Percentiles rank a stretch among this genome's conserved stretches.
Conservation (phyloP, 179 eudicot genomes). For the Sideroxylon spinosum region DNA sequence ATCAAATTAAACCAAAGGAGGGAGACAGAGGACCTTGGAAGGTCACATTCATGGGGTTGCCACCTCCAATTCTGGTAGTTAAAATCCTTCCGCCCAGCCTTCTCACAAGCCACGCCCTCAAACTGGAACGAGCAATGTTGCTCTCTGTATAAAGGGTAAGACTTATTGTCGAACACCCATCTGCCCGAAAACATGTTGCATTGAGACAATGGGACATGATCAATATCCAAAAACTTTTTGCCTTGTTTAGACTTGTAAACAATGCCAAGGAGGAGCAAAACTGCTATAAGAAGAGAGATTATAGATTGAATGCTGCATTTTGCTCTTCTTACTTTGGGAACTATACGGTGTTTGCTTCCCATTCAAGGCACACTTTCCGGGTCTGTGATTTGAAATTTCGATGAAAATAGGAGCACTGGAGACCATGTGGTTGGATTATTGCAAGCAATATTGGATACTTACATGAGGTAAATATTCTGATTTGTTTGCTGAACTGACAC, state of each 20-base stretch:
- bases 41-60: slow-evolving; percentile 14
- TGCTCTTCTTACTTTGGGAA: neutral
- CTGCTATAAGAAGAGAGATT: neutral
- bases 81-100: slow-evolving; percentile 1
- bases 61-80: slow-evolving; percentile 11
- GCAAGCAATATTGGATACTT: neutral
- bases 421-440: neutral
- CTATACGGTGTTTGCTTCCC: neutral
- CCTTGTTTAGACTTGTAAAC: neutral
- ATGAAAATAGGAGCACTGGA: too few species aligned
- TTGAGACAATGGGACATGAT: neutral
- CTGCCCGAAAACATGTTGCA: slow-evolving; percentile 5
- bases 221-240: neutral
- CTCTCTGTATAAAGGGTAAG: slow-evolving; percentile 1
- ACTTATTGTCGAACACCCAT: slow-evolving; percentile 2
- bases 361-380: neutral
- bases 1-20: too few species aligned
- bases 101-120: slow-evolving; percentile 6
- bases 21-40: neutral
- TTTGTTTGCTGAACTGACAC: too few species aligned
- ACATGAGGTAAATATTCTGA: too few species aligned
- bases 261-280: slow-evolving; percentile 1
- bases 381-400: neutral
- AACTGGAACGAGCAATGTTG: neutral
- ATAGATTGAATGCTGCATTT: neutral